A percentile compares a stretch with the other conserved stretches of the same genome.
Conservation (phyloP, 1,284 basidiomycete species). For the Papiliotrema terrestris region DNA sequence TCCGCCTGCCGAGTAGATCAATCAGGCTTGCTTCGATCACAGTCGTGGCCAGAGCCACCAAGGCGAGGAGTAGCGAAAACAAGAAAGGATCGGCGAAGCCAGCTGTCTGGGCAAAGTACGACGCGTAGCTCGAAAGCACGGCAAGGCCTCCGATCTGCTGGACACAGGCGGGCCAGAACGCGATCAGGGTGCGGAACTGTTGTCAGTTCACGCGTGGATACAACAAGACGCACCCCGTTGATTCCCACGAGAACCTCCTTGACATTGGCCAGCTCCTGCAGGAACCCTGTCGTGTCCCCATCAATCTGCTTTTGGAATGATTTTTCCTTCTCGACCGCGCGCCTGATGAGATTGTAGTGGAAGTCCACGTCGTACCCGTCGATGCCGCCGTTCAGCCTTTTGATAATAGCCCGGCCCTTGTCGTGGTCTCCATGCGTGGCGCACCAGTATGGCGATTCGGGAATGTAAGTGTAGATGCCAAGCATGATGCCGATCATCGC, state of each 20-base stretch:
- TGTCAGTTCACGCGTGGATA: not conserved
- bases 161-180: conserved; percentile 23
- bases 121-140: conserved; percentile 24
- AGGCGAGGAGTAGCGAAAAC: conserved; percentile 22
- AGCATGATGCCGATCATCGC: conserved; percentile 28
- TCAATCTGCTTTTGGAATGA: conserved; percentile 11
- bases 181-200: conserved; percentile 33
- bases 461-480: conserved; percentile 22
- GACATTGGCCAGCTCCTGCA: conserved; percentile 14
- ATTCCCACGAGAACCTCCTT: conserved; percentile 29
- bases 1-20: conserved; percentile 30
- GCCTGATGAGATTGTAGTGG: conserved; percentile 24
- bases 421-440: conserved; percentile 21
- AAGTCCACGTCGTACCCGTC: conserved; percentile 32
- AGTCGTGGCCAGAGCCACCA: conserved; percentile 23
- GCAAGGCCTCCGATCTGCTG: conserved; percentile 32
- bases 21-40: conserved; percentile 22
- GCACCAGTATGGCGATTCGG: conserved; percentile 32
- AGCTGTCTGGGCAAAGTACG: conserved; percentile 26
- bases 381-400: conserved; percentile 25
- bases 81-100: conserved; percentile 31
- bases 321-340: conserved; percentile 21
- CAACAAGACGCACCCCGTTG: conserved; percentile 30
- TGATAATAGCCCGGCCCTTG: conserved; percentile 16
- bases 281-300: conserved; percentile 15